phyloP scores from a whole-genome alignment of 805 yeast genomes.

The Candida boleticola region DNA sequence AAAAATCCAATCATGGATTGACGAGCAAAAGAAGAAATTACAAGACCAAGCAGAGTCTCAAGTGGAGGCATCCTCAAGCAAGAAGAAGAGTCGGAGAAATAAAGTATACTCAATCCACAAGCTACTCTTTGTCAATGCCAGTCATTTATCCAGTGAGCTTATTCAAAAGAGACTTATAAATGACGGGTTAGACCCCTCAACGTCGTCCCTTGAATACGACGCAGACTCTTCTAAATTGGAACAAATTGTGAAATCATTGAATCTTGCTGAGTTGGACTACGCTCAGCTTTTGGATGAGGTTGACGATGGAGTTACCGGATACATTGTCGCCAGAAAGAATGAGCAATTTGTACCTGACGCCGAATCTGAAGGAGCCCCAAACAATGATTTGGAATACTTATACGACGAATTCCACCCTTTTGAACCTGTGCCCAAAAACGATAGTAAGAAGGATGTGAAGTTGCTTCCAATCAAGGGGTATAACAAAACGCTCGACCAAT shows the following conservation, averaged over 20 bases:
- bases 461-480: conserved; percentile 59
- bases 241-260: conserved; percentile 39
- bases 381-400: conserved; percentile 44
- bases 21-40: conserved; percentile 27
- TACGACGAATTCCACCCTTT: conserved; percentile 74
- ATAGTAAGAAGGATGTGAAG: conserved; percentile 19
- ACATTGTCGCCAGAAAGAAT: conserved; percentile 61
- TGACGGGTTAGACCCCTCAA: conserved; percentile 47
- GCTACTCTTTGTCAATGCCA: conserved; percentile 61
- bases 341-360: conserved; percentile 39
- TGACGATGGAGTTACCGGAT: conserved; percentile 49
- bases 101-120: conserved; percentile 66
- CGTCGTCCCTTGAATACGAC: conserved; percentile 29
- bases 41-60: conserved; percentile 6
- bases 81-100: conserved; percentile 30
- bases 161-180: conserved; percentile 56
- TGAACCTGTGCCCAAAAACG: conserved; percentile 44
- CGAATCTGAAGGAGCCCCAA: conserved; percentile 8
- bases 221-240: conserved; percentile 26
- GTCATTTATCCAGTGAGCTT: conserved; percentile 77
- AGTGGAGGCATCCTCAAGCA: conserved; percentile 5
- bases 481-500: conserved; percentile 77
- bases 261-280: conserved; percentile 46
- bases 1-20: conserved; percentile 40
- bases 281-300: conserved; percentile 29